phyloP scores from a whole-genome alignment of 768 basidiomycete genomes.

The Leccinum olivaceopallidum region DNA sequence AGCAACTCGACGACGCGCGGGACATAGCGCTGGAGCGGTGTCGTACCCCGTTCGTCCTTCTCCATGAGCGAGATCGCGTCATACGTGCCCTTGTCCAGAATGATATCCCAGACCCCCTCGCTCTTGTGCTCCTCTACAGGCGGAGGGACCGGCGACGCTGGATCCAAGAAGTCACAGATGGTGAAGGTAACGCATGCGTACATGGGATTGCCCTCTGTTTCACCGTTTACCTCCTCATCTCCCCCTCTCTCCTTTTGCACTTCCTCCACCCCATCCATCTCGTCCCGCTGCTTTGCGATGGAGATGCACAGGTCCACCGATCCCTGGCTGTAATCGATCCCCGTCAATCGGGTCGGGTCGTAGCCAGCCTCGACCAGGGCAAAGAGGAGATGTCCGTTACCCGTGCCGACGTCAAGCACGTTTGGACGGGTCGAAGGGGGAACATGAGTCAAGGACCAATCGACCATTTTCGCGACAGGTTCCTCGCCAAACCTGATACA shows the following conservation, averaged over 20 bases:
- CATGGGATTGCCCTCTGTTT: neutral
- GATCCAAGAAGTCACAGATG: constrained; percentile 63
- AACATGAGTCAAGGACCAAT: constrained; percentile 61
- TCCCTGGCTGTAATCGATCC: constrained; percentile 77
- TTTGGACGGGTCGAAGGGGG: constrained; percentile 48
- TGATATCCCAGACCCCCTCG: constrained; percentile 59
- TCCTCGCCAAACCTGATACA: constrained; percentile 76
- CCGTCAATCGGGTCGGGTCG: constrained; percentile 47
- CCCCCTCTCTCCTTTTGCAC: too few species aligned
- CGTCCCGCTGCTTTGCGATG: constrained; percentile 50
- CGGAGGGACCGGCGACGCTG: constrained; percentile 42
- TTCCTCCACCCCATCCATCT: neutral
- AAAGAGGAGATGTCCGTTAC: constrained; percentile 77
- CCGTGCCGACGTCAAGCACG: constrained; percentile 77
- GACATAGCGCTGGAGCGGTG: constrained; percentile 63
- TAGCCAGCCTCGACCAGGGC: constrained; percentile 72
- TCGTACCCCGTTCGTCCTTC: constrained; percentile 52
- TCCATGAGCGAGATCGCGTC: constrained; percentile 79
- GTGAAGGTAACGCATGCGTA: constrained; percentile 46
- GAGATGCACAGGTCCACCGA: constrained; percentile 63
- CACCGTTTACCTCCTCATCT: constrained; percentile 8
- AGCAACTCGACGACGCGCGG: constrained; percentile 53
- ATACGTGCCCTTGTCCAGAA: constrained; percentile 88
- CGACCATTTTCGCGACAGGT: constrained; percentile 75
- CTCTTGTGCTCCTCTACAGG: constrained; percentile 7